Evolutionary conservation across 345 rosid genomes (phyloP).

Genomic region (Lepidium aucheri): DNA sequence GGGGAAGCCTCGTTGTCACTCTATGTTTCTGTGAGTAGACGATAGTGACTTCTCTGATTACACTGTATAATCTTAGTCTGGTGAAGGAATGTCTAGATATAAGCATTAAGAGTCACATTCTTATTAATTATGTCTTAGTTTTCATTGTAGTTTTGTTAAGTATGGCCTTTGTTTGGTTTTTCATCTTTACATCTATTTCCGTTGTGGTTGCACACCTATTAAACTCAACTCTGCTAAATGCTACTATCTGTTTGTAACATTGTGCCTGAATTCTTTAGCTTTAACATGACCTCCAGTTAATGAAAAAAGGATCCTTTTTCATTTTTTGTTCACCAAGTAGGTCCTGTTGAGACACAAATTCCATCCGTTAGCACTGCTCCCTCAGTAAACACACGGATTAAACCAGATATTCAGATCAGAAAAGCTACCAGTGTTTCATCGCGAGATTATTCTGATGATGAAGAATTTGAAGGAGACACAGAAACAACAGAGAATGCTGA

Average conservation of each 20-base stretch:
- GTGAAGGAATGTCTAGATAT: too few relatives aligned
- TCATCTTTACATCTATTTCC: neutral
- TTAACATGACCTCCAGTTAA: neutral
- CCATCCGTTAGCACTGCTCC: slow-evolving; percentile 17
- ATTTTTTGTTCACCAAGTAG: neutral
- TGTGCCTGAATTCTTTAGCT: neutral
- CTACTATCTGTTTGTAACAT: neutral
- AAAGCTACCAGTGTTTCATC: slow-evolving; percentile 84
- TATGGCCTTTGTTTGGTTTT: neutral
- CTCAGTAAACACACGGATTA: slow-evolving; percentile 31
- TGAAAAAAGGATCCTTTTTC: neutral
- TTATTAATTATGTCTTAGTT: too few relatives aligned
- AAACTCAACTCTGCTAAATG: neutral
- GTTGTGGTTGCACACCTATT: neutral
- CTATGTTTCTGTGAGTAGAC: neutral
- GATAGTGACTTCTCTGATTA: neutral
- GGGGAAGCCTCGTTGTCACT: too few relatives aligned
- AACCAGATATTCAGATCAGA: slow-evolving; percentile 41
- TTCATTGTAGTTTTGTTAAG: neutral
- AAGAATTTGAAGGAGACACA: slow-evolving; percentile 79
- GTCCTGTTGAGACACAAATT: slow-evolving; percentile 14
- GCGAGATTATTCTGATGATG: slow-evolving; percentile 85
- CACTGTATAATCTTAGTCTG: too few relatives aligned
- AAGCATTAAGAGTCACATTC: too few relatives aligned
- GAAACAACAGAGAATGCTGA: slow-evolving; percentile 50